Conservation (phyloP, 1,139 yeast species). For the Yarrowia galli region DNA sequence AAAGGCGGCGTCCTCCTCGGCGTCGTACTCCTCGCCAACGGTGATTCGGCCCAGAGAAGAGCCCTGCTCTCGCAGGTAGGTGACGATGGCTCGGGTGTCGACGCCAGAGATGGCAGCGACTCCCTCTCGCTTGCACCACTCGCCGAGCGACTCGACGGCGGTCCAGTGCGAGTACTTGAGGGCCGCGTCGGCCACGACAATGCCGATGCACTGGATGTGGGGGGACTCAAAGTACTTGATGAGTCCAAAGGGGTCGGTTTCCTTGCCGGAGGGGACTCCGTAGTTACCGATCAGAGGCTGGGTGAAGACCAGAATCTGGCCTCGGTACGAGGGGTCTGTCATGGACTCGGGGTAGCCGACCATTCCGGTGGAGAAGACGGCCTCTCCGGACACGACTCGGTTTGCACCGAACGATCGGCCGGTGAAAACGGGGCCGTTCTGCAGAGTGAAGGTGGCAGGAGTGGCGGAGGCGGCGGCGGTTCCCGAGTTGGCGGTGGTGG, state of each 20-base stretch:
- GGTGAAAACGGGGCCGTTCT: conserved; percentile 91
- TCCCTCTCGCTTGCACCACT: conserved; percentile 96
- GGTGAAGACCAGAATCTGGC: conserved; percentile 94
- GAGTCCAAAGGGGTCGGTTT: conserved; percentile 81
- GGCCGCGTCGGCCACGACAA: conserved; percentile 95
- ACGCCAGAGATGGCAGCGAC: conserved; percentile 97
- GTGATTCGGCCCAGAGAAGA: conserved; percentile 90
- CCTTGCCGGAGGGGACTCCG: conserved; percentile 90
- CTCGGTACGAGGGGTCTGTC: conserved; percentile 97
- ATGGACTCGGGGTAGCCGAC: conserved; percentile 98
- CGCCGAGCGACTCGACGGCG: conserved; percentile 92
- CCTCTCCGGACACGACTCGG: conserved; percentile 91
- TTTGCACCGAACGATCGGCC: conserved; percentile 97
- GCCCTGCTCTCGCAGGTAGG: conserved; percentile 93
- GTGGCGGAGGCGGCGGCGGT: conserved; percentile 32
- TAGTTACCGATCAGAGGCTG: conserved; percentile 97
- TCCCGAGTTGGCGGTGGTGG: conserved; percentile 19
- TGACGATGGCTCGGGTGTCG: conserved; percentile 92
- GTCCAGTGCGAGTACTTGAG: conserved; percentile 98
- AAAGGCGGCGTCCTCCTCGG: conserved; percentile 89
- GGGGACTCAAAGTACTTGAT: conserved; percentile 93
- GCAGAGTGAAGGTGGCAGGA: conserved; percentile 81
- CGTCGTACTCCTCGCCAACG: conserved; percentile 88
- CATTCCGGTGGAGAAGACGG: conserved; percentile 94
- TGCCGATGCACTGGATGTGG: conserved; percentile 89